These are phyloP conservation scores for Leccinum fibrillosum DNA, from an alignment of 768 basidiomycete species.

Conservation along the genomic window DNA sequence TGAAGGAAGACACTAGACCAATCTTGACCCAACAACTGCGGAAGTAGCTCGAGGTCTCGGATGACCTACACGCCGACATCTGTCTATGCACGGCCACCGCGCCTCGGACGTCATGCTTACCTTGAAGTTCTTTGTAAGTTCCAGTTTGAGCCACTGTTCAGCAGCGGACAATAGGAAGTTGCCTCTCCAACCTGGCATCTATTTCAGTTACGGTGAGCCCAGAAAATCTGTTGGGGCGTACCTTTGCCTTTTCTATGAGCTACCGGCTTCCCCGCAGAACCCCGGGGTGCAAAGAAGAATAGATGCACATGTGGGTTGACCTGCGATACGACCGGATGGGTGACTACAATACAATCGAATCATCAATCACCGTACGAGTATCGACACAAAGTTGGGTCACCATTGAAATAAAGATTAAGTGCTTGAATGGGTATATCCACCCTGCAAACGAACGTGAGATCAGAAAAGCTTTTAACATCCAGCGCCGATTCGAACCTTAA, in stretches of 20 bases:
- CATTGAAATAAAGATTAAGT: conserved; percentile 86
- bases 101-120: conserved; percentile 25
- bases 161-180: conserved; percentile 90
- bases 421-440: conserved; percentile 95
- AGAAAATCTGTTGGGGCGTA: conserved; percentile 15
- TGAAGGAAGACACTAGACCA: conserved; percentile 98
- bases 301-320: conserved; percentile 90
- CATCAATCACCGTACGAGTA: conserved; percentile 2
- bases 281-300: conserved; percentile 91
- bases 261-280: conserved; percentile 89
- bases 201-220: neutral
- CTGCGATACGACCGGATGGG: conserved; percentile 91
- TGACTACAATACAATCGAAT: conserved; percentile 46
- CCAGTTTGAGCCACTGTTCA: conserved; percentile 93
- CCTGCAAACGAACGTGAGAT: conserved; percentile 34
- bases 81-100: neutral
- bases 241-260: conserved; percentile 93
- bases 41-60: conserved; percentile 91
- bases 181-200: conserved; percentile 77
- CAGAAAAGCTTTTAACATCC: neutral
- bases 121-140: conserved; percentile 96
- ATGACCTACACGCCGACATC: conserved; percentile 55
- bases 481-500: conserved; percentile 50
- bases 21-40: conserved; percentile 89
- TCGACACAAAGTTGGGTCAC: conserved; percentile 30